Base-by-base conservation (phyloP, 768 basidiomycete species). In the Naganishia friedmannii region DNA sequence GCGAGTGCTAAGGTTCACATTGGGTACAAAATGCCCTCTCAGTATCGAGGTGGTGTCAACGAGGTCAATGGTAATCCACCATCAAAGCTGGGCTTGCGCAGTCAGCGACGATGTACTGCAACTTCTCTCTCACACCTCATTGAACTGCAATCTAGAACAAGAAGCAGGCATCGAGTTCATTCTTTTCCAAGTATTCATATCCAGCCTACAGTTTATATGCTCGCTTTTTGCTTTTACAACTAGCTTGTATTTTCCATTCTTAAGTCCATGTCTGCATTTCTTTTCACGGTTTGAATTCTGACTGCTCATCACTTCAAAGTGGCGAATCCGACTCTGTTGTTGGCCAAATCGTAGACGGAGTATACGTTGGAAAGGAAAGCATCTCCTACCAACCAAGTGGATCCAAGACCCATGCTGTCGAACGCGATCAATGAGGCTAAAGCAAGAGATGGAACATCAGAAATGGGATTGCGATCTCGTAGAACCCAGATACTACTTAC, bases 271-370 rank as follows among this genome's bases (percentile, higher is more conserved):
- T 34, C 10, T n/a, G n/a, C n/a, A n/a, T n/a, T n/a, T n/a, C n/a
- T n/a, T n/a, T n/a, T n/a, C n/a, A n/a, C n/a, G n/a, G n/a, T n/a
- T n/a, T n/a, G n/a, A n/a, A n/a, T n/a, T n/a, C n/a, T n/a, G 37
- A 17, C 39, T 8, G 42, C 23, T 13, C 19, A 51, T 51, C 34
- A 63, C 46, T 45, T 69, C 57, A 51, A 51, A 28, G 66, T 58
- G 23, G 70, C 70, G 29, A 71, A 71, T 3, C 70, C 70, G n/a
- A 71, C 70, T 29, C 65, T 51, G 65, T 67, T 67, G 39, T 63
- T 55, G 17, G 48, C 45, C 65, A 66, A 31, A 42, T 71, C 70
- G 55, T 67, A 71, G 13, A 67, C 65, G 28, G 66, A 42, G 65
- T 71, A 71, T 2, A 67, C 56, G 65, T 66, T 65, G 42, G 53